Conservation (phyloP, 225 moss, liverwort and hornwort species). For the Pleurozium schreberi region DNA sequence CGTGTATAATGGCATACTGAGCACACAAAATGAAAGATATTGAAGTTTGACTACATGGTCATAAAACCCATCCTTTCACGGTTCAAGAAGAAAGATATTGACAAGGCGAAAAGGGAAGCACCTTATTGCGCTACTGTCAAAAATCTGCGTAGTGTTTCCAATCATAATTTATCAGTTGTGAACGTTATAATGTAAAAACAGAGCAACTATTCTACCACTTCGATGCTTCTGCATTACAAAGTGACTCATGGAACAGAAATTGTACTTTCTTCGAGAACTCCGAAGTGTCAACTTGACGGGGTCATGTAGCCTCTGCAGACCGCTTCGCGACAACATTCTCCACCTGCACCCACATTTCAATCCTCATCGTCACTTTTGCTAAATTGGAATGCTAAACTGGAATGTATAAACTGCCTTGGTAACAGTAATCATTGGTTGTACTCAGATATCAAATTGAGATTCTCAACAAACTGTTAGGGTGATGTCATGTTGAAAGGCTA, state of each 20-base stretch:
- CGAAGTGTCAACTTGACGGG: conserved; percentile 82
- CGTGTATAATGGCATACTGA: too few species aligned
- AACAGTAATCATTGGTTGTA: too few species aligned
- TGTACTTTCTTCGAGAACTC: conserved; percentile 89
- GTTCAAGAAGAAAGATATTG: not conserved
- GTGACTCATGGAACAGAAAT: not conserved
- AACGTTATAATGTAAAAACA: not conserved
- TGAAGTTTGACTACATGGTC: not conserved
- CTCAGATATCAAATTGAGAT: too few species aligned
- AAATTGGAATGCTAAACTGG: too few species aligned
- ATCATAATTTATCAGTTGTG: not conserved
- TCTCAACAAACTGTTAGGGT: too few species aligned
- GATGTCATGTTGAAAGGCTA: too few species aligned
- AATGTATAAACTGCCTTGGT: too few species aligned
- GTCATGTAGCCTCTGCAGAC: conserved; percentile 72
- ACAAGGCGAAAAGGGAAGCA: not conserved
- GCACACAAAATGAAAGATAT: not conserved
- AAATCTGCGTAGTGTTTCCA: conserved; percentile 33
- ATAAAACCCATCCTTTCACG: too few species aligned
- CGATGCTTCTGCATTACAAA: not conserved
- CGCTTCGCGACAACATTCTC: conserved; percentile 93
- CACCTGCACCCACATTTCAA: conserved; percentile 43
- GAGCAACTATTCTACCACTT: not conserved
- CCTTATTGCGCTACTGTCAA: conserved; percentile 62
- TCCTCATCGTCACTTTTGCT: not conserved